Evolutionary conservation across 2,329 filamentous ascomycete species (phyloP), one percentile per base, ranked within the genome.

Genomic region (Sclerotinia subarctica): DNA sequence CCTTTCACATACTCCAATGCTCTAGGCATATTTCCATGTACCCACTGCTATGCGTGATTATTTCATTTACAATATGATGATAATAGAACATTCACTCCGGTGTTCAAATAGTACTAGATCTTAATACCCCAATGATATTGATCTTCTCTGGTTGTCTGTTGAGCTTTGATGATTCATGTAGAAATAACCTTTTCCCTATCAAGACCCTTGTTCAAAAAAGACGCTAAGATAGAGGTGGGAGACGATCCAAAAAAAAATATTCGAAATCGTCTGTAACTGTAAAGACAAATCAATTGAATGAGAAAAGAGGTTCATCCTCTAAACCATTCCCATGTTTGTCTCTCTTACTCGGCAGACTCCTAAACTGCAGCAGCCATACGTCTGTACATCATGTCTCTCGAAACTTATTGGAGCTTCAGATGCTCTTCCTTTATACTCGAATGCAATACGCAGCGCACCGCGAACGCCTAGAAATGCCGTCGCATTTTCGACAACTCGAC

Each of bases 361-460:
- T 58, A 72, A 66, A 56, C 56, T 67, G 21, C 70, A 59, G 58
- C 69, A 71, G 19, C 52, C 69, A 57, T 71, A 75, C 53, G 69
- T 73, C 35, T 75, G 73, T 51, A 71, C 72, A 65, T 70, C 69
- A 70, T 74, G 73, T 66, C 60, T 73, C 52, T 70, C 66, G 62
- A 72, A 64, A 56, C 56, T 67, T 42, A 49, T 67, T 42, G 49
- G 63, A 47, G 56, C 68, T 26, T 44, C 63, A 52, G 42, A 64
- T 26, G 68, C 21, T 57, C 21, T 32, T 54, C 17, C 62, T 29
- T 24, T 51, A 60, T 29, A 42, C 57, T 32, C 60, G 32, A 67
- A 60, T 57, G 35, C 68, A 47, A 62, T 35, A 69, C 53, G 53
- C 10, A 3, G 53, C 53, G 53, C 54, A 29, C 35, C 26, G 38